These are phyloP conservation scores for Auricularia sp. DNA, from an alignment of 768 basidiomycete genomes.

Conservation along the genomic window DNA sequence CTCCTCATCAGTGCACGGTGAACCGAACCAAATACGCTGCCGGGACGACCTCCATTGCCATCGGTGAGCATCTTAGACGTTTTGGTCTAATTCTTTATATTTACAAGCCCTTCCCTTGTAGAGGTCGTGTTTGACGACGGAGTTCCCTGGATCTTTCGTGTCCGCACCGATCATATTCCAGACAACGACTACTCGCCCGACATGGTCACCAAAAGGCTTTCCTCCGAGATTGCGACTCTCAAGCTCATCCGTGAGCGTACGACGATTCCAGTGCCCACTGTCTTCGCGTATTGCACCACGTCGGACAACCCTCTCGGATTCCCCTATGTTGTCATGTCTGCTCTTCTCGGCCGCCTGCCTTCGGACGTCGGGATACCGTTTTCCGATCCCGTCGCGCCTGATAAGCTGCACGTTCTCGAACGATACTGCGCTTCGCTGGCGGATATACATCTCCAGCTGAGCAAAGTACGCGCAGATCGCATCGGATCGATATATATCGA, in stretches of 20 bases:
- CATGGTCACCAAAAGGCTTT: slow-evolving; percentile 1
- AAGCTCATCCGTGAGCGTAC: slow-evolving; percentile 15
- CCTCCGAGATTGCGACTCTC: slow-evolving; percentile 17
- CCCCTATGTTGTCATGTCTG: not conserved
- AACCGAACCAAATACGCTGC: not conserved
- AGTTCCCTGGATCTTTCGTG: not conserved
- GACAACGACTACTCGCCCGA: not conserved
- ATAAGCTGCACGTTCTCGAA: not conserved
- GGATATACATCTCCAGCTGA: slow-evolving; percentile 3
- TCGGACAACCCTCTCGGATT: not conserved
- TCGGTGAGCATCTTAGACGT: not conserved
- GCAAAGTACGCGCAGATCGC: not conserved
- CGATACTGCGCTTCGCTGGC: not conserved
- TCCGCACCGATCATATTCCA: not conserved
- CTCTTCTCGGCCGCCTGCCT: not conserved
- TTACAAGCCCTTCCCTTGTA: not conserved
- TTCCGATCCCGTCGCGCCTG: not conserved
- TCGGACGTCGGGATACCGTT: not conserved
- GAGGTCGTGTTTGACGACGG: not conserved
- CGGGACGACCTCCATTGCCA: not conserved
- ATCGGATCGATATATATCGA: slow-evolving; percentile 2
- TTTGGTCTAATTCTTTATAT: not conserved
- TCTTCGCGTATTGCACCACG: slow-evolving; percentile 14
- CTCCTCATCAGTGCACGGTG: not conserved
- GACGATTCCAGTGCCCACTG: slow-evolving; percentile 15